A percentile compares a stretch with the other conserved stretches of the same genome.
These are phyloP conservation scores for Fusarium sp. DNA, from an alignment of 2,329 filamentous ascomycete genomes.

Conservation along the genomic window DNA sequence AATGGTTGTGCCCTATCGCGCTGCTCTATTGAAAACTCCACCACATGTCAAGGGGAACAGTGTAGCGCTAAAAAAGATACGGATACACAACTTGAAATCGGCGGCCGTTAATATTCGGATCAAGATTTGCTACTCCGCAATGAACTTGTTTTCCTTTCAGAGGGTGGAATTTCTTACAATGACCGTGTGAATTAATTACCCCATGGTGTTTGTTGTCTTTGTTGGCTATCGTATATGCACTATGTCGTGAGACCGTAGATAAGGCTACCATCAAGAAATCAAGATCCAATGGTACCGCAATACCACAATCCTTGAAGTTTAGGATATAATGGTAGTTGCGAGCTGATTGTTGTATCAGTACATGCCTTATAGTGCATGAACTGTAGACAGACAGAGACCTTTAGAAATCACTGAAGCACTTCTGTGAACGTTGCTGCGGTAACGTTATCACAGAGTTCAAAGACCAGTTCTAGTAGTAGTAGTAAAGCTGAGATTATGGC, in stretches of 20 bases:
- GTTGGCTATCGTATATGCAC: conserved; percentile 13
- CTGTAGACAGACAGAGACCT: background rate
- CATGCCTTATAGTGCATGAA: background rate
- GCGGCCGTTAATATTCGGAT: background rate
- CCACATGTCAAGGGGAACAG: background rate
- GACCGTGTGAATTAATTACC: background rate
- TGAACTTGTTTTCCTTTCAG: background rate
- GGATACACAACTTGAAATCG: background rate
- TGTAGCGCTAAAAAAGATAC: background rate
- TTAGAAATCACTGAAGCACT: too few relatives aligned
- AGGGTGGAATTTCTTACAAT: background rate
- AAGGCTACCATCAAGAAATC: background rate
- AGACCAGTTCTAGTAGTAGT: background rate
- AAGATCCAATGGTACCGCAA: background rate
- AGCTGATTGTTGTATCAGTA: background rate
- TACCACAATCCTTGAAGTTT: too few relatives aligned
- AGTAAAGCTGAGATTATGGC: too few relatives aligned
- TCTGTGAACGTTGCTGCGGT: too few relatives aligned
- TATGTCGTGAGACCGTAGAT: conserved; percentile 3
- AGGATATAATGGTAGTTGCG: background rate
- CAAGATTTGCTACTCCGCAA: background rate
- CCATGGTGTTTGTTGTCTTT: background rate
- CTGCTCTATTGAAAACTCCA: background rate
- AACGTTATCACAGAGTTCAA: too few relatives aligned
- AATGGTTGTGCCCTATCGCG: background rate